These are phyloP conservation scores for Pisolithus tinctorius DNA, from an alignment of 768 basidiomycete species.

Conservation along the genomic window DNA sequence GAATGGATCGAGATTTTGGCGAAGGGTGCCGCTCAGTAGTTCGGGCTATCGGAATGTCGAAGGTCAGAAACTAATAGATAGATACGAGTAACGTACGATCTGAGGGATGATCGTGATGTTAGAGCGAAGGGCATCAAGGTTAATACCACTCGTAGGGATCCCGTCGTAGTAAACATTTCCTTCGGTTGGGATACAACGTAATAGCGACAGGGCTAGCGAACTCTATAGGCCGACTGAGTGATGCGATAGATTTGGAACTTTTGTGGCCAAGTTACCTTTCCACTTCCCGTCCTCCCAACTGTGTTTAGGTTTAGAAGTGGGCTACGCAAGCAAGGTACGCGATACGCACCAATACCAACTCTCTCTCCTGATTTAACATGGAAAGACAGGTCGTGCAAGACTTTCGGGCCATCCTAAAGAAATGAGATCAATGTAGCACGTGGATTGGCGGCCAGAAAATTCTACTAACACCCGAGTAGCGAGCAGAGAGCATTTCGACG, in stretches of 20 bases:
- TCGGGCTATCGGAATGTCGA: conserved; percentile 30
- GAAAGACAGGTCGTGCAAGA: conserved; percentile 47
- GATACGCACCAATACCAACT: conserved; percentile 44
- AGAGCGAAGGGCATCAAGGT: conserved; percentile 46
- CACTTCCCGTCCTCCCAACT: conserved; percentile 58
- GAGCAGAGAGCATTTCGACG: conserved; percentile 46
- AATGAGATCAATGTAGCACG: background rate
- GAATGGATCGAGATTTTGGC: conserved; percentile 59
- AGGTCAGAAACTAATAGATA: background rate
- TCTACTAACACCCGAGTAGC: conserved; percentile 32
- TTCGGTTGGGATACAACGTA: conserved; percentile 48
- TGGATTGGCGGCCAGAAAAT: too few species aligned
- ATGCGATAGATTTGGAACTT: conserved; percentile 1
- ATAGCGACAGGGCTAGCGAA: conserved; percentile 44
- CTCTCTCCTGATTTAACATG: conserved; percentile 50
- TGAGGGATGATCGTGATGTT: conserved; percentile 58
- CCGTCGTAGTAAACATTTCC: conserved; percentile 50
- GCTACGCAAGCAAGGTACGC: background rate
- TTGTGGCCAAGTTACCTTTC: conserved; percentile 29
- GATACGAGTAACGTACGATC: conserved; percentile 28
- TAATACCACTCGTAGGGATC: conserved; percentile 37
- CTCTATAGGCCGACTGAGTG: conserved; percentile 26
- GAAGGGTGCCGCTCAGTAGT: conserved; percentile 48
- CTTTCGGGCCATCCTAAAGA: conserved; percentile 44
- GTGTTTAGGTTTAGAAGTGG: background rate